Evolutionary conservation across 352 stramenopile species (phyloP).

Genomic region (Pythium aphanidermatum): DNA sequence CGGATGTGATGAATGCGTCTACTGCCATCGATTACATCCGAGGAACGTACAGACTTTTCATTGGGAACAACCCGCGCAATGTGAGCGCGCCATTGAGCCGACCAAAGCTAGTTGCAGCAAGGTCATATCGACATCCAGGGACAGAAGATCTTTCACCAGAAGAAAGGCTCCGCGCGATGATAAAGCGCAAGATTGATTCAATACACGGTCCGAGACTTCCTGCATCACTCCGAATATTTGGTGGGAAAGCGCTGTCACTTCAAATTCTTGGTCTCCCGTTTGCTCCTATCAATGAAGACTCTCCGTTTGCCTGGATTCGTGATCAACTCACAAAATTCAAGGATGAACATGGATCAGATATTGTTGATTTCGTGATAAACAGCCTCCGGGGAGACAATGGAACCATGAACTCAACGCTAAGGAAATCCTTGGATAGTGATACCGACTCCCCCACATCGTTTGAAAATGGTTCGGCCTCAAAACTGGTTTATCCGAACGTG

Average conservation of each 20-base stretch:
- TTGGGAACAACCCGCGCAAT: constrained; percentile 66
- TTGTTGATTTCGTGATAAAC: constrained; percentile 60
- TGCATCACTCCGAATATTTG: constrained; percentile 48
- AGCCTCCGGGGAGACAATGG: constrained; percentile 2
- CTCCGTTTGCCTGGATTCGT: constrained; percentile 49
- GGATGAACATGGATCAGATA: constrained; percentile 35
- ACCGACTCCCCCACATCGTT: too few relatives aligned
- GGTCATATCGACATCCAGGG: constrained; percentile 14
- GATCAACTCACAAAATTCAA: constrained; percentile 51
- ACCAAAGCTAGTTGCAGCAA: constrained; percentile 2
- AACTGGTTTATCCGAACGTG: constrained; percentile 32
- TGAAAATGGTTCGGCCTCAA: too few relatives aligned
- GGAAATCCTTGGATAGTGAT: neutral
- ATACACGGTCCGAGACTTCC: constrained; percentile 52
- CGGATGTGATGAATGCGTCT: too few relatives aligned
- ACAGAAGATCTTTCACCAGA: constrained; percentile 12
- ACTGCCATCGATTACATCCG: constrained; percentile 43
- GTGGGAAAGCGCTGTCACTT: constrained; percentile 41
- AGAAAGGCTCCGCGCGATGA: constrained; percentile 34
- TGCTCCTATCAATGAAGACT: constrained; percentile 57
- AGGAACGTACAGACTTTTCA: constrained; percentile 47
- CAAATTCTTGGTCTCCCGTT: constrained; percentile 48
- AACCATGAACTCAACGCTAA: neutral
- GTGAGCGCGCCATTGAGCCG: constrained; percentile 18
- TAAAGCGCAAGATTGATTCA: constrained; percentile 51